phyloP scores from a whole-genome alignment of 495 filamentous ascomycete genomes.

The Aspergillus hancockii region DNA sequence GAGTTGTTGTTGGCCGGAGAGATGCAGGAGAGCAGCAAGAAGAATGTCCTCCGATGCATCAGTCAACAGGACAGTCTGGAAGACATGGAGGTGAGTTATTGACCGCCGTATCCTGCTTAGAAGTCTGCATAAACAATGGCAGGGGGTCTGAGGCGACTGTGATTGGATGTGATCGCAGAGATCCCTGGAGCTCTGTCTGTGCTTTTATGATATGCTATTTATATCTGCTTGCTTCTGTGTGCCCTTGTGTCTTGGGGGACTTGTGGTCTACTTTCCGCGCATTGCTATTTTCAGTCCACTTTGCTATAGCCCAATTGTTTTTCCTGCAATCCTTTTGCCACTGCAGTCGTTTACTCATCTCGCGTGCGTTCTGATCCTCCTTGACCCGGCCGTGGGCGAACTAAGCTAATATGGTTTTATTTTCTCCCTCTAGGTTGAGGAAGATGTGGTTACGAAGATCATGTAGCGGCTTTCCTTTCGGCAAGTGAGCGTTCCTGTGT shows the following conservation, averaged over 20 bases:
- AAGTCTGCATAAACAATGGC: background rate
- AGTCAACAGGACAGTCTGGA: slow-evolving; percentile 92
- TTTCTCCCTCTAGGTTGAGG: slow-evolving; percentile 75
- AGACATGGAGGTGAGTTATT: slow-evolving; percentile 89
- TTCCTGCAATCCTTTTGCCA: slow-evolving; percentile 1
- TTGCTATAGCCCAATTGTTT: slow-evolving; percentile 4
- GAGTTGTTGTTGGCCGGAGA: slow-evolving; percentile 94
- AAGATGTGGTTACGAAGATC: slow-evolving; percentile 90
- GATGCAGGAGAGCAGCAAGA: slow-evolving; percentile 99
- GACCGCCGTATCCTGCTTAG: background rate
- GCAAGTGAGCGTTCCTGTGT: slow-evolving; percentile 22
- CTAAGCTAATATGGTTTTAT: slow-evolving; percentile 54
- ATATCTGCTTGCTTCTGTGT: background rate
- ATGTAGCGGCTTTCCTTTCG: slow-evolving; percentile 61
- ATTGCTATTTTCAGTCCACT: slow-evolving; percentile 4
- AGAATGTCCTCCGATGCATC: slow-evolving; percentile 94
- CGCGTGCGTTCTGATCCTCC: slow-evolving; percentile 2
- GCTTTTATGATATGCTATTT: background rate
- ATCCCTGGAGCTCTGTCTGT: background rate
- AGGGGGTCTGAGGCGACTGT: background rate
- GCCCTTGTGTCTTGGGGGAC: background rate
- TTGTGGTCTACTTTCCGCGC: slow-evolving; percentile 1
- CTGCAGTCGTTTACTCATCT: slow-evolving; percentile 1
- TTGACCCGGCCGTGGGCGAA: slow-evolving; percentile 16
- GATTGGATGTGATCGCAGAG: background rate